These are phyloP conservation scores for Hymenoscyphus fraxineus DNA, from an alignment of 2,329 filamentous ascomycete species.

Conservation along the genomic window DNA sequence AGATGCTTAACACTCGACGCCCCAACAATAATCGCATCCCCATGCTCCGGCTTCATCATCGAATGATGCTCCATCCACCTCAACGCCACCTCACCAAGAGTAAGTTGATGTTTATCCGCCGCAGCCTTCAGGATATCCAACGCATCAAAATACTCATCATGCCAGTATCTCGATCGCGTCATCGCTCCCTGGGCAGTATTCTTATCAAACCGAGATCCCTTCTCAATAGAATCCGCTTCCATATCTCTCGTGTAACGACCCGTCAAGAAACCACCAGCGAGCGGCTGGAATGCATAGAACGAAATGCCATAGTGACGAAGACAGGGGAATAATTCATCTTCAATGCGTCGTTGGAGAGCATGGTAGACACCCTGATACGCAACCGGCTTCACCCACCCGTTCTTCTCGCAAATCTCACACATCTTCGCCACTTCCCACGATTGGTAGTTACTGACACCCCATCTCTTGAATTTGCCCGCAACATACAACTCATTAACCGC, in stretches of 20 bases:
- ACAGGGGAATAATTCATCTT: slow-evolving; percentile 57
- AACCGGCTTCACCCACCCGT: slow-evolving; percentile 35
- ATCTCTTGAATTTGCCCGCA: slow-evolving; percentile 37
- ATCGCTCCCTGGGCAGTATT: slow-evolving; percentile 44
- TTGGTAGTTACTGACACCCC: slow-evolving; percentile 63
- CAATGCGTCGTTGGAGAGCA: slow-evolving; percentile 45
- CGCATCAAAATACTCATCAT: slow-evolving; percentile 60
- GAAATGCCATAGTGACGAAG: slow-evolving; percentile 57
- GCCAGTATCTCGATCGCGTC: slow-evolving; percentile 58
- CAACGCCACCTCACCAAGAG: slow-evolving; percentile 68
- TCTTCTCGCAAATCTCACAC: slow-evolving; percentile 33
- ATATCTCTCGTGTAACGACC: slow-evolving; percentile 49
- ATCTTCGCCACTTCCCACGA: slow-evolving; percentile 32
- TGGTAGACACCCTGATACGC: slow-evolving; percentile 38
- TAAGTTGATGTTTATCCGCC: slow-evolving; percentile 63
- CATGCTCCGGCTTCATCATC: slow-evolving; percentile 47
- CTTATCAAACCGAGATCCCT: slow-evolving; percentile 35
- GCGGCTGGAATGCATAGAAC: slow-evolving; percentile 60
- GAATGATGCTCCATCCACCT: slow-evolving; percentile 74
- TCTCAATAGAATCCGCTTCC: slow-evolving; percentile 32
- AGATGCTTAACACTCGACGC: slow-evolving; percentile 40
- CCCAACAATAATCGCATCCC: slow-evolving; percentile 43
- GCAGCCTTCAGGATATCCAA: slow-evolving; percentile 65
- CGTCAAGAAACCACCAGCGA: slow-evolving; percentile 46
- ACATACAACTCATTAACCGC: slow-evolving; percentile 34